A percentile compares a stretch with the other conserved stretches of the same genome.
Evolutionary conservation across 371 early-diverging fungal species (phyloP).

Genomic region (Lichtheimia ornata): DNA sequence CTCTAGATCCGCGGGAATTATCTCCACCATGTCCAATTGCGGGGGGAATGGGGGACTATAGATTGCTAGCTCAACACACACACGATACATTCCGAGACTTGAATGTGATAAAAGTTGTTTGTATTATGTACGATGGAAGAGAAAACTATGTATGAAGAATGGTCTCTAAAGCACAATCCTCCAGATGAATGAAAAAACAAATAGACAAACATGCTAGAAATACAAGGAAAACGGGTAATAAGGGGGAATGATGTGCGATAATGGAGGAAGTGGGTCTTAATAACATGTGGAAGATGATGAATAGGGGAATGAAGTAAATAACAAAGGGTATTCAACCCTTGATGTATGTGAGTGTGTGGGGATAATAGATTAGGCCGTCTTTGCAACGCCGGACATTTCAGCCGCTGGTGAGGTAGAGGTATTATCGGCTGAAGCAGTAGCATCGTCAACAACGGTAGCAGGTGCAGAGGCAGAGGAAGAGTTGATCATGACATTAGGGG

Average conservation of each 20-base stretch:
- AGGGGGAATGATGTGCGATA: not conserved
- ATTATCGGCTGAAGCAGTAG: not conserved
- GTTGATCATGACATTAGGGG: not conserved
- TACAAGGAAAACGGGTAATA: constrained; percentile 3
- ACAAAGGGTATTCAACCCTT: no score
- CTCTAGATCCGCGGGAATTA: no score
- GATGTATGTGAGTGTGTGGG: not conserved
- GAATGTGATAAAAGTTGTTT: no score
- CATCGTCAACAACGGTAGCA: not conserved
- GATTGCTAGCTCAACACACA: no score
- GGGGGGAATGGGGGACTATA: no score
- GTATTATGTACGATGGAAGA: not conserved
- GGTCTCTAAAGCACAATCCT: no score
- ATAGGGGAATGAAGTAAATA: not conserved
- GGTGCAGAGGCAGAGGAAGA: not conserved
- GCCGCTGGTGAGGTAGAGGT: not conserved
- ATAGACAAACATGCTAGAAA: constrained; percentile 10
- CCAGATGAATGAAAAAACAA: constrained; percentile 2
- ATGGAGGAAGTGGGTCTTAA: not conserved
- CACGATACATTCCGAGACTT: no score
- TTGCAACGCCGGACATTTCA: constrained; percentile 1
- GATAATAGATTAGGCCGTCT: constrained; percentile 2
- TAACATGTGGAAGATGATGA: not conserved
- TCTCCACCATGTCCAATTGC: no score
- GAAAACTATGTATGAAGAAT: not conserved